Percentiles rank a stretch among this genome's conserved stretches.
Evolutionary conservation across 2,329 filamentous ascomycete species (phyloP).

Genomic region (Hypoxylon sp.): DNA sequence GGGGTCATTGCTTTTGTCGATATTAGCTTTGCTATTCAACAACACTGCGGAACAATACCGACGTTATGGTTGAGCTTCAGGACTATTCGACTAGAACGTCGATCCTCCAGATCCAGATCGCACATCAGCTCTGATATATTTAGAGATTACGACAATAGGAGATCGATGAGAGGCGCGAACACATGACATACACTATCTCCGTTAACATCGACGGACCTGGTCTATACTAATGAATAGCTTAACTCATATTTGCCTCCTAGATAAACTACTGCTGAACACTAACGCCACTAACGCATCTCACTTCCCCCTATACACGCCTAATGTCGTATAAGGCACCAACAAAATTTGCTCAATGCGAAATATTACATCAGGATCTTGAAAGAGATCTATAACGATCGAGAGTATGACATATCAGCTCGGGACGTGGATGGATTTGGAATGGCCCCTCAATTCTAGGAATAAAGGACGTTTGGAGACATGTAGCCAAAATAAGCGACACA

Average conservation of each 20-base stretch:
- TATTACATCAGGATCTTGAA: slow-evolving; percentile 27
- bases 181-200: slow-evolving; percentile 17
- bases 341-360: slow-evolving; percentile 7
- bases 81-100: slow-evolving; percentile 22
- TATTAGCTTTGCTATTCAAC: slow-evolving; percentile 22
- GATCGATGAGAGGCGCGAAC: slow-evolving; percentile 14
- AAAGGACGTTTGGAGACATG: slow-evolving; percentile 16
- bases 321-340: slow-evolving; percentile 8
- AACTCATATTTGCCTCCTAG: slow-evolving; percentile 4
- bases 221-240: slow-evolving; percentile 14
- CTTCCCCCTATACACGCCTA: background rate
- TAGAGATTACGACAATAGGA: slow-evolving; percentile 13
- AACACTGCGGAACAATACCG: slow-evolving; percentile 17
- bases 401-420: slow-evolving; percentile 13
- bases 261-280: background rate
- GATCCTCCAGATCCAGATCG: slow-evolving; percentile 21
- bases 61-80: slow-evolving; percentile 2
- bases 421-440: slow-evolving; percentile 12
- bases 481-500: slow-evolving; percentile 38
- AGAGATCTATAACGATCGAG: slow-evolving; percentile 11
- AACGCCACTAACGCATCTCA: slow-evolving; percentile 1
- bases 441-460: background rate
- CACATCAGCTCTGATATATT: slow-evolving; percentile 19
- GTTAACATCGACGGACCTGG: slow-evolving; percentile 1
- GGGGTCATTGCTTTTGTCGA: slow-evolving; percentile 18